A percentile compares a stretch with the other conserved stretches of the same genome.
These are phyloP conservation scores for Aspergillus hortae DNA, from an alignment of 2,329 filamentous ascomycete species.

Conservation along the genomic window DNA sequence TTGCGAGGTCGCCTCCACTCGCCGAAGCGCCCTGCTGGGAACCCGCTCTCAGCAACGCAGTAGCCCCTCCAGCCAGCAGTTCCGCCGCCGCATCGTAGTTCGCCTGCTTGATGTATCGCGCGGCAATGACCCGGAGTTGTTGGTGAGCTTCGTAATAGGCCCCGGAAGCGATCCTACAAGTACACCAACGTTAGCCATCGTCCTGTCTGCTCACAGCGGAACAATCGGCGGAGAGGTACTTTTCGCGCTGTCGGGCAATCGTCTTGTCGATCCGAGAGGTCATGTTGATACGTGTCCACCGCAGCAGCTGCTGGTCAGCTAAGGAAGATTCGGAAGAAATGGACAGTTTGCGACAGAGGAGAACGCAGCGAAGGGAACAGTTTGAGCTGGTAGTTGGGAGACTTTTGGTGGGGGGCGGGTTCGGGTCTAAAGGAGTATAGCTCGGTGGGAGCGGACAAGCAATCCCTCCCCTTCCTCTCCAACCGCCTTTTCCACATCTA, in stretches of 20 bases:
- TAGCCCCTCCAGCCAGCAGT: conserved; percentile 78
- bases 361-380: background rate
- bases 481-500: background rate
- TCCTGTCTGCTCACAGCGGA: background rate
- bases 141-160: conserved; percentile 98
- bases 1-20: conserved; percentile 83
- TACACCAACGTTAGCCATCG: conserved; percentile 13
- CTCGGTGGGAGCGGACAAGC: background rate
- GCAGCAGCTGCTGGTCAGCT: background rate
- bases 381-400: conserved; percentile 4
- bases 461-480: background rate
- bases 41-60: conserved; percentile 63
- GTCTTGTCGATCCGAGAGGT: conserved; percentile 62
- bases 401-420: conserved; percentile 15
- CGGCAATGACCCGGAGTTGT: conserved; percentile 91
- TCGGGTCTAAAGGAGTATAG: conserved; percentile 4
- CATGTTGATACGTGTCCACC: conserved; percentile 24
- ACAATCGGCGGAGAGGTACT: conserved; percentile 43
- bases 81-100: conserved; percentile 85
- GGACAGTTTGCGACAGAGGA: background rate
- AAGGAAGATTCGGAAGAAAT: no score
- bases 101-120: conserved; percentile 83
- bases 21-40: conserved; percentile 84
- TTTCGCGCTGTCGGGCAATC: conserved; percentile 72
- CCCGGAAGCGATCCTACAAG: conserved; percentile 73